Evolutionary conservation across 306 rosid species (phyloP), one percentile per base, ranked within the genome.

Genomic region (Acacia acuminata): DNA sequence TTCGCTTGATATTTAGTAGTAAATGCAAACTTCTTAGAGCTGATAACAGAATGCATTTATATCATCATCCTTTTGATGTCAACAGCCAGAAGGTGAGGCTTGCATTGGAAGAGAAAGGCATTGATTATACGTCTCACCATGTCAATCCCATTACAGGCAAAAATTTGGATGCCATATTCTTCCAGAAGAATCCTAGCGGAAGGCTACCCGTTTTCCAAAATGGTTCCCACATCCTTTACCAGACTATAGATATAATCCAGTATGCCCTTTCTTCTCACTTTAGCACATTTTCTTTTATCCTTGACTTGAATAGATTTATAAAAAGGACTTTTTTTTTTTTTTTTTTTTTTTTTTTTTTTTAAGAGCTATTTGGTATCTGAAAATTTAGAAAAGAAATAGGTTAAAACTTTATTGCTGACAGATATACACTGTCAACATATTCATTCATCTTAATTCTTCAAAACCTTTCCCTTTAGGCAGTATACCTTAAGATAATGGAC

Each of bases 31-130:
- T 87, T 25, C 10, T 24, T 74, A 64, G 64, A 61, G 82, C 82
- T 50, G 81, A 82, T 70, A 76, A 61, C 82, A 87, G 76, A 58
- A 96, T 96, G 99, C 99, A 96, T 90, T 81, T 96, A 30, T 92
- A 94, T 87, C 99, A 96, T 87, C 99, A 96, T 79, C 99, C 97
- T 0, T 92, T 86, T 88, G 94, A 97, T 79, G 78, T 92, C 85
- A 90, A 92, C 74, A 94, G 98, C 89, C 97, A 91, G 86, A 94
- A 88, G 82, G 99, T 91, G 87, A 92, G 99, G 73, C 94, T 96
- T 36, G 98, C 94, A 22, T 86, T 94, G 94, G 99, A 96, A 83
- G 98, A 94, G 88, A 91, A 84, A 73, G 89, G 88, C 84, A 88
- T 89, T 63, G 99, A 91, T 87, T 96, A 92, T 85, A 96, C 99